Percentiles rank a stretch among this genome's conserved stretches.
Evolutionary conservation across 306 rosid genomes (phyloP).

Genomic region (Alnus glutinosa): DNA sequence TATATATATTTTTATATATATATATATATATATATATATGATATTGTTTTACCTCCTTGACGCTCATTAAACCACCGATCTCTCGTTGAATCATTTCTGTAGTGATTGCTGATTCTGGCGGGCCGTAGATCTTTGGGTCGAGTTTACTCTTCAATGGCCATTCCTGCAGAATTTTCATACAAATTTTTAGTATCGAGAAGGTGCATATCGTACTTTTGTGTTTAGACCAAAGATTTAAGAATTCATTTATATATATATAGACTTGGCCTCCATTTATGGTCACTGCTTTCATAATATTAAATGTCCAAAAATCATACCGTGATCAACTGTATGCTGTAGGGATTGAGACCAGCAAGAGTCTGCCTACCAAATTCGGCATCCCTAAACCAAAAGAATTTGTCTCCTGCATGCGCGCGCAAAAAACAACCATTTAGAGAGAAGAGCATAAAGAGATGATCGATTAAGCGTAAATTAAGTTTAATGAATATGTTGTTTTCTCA

Average conservation of each 20-base stretch:
- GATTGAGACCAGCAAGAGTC: constrained; percentile 89
- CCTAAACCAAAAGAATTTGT: constrained; percentile 85
- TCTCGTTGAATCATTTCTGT: constrained; percentile 54
- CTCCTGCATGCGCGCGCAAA: constrained; percentile 39
- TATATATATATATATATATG: too few relatives aligned
- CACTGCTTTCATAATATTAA: too few relatives aligned
- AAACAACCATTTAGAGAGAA: not conserved
- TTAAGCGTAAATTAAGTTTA: not conserved
- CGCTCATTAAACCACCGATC: constrained; percentile 43
- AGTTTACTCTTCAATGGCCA: constrained; percentile 88
- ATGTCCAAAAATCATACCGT: constrained; percentile 3
- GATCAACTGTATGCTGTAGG: constrained; percentile 61
- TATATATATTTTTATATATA: too few relatives aligned
- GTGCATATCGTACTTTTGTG: too few relatives aligned
- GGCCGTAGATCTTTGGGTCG: constrained; percentile 68
- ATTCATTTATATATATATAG: too few relatives aligned
- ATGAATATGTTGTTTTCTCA: constrained; percentile 18
- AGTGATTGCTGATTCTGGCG: constrained; percentile 67
- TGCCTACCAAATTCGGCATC: constrained; percentile 84
- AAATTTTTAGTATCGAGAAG: not conserved
- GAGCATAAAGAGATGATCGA: not conserved
- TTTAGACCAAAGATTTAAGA: too few relatives aligned
- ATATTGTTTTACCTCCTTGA: constrained; percentile 50
- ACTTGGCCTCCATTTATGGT: too few relatives aligned
- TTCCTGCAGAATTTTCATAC: constrained; percentile 45